Evolutionary conservation across 768 basidiomycete genomes (phyloP), one percentile per base, ranked within the genome.

Genomic region (Pulveroboletus sp.): DNA sequence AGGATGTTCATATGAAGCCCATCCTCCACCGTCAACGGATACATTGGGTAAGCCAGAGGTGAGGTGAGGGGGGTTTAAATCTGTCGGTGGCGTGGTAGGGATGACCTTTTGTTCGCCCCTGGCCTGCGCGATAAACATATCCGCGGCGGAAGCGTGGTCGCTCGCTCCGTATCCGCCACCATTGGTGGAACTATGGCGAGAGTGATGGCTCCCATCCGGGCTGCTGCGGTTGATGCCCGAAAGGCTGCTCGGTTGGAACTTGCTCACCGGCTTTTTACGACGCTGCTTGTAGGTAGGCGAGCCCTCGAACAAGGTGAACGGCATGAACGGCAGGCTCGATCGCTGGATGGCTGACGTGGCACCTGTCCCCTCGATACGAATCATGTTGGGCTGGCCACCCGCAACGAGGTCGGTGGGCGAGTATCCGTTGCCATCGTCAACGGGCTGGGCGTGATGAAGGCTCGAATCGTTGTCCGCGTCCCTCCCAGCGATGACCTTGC

Each of bases 221-320:
- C 51, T 53, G 58, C 55, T 63, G 47, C 53, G 60, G 47, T 40
- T 59, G 59, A 68, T 55, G 3, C 59, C 65, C 37, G 66, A 55
- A 43, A 62, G 61, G 32, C 60, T 65, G 36, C 54, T 55, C 47
- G 59, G 45, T 39, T 56, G 57, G 47, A 58, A 53, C 51, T 63
- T 65, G 19, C 78, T 80, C 27, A 70, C 65, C 29, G 76, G 75
- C 65, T 88, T 90, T 74, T 90, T 90, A 55, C 87, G 79, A 23
- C 94, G 78, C 61, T 89, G 86, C 70, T 97, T 97, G 75, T 97
- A 97, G 4, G 82, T 80, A 5, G 91, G 86, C 52, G 81, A 85
- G 13, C 92, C 92, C 64, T 90, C 87, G 44, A 91, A 85, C 39
- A 91, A 71, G n/a, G 85, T 80, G 62, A 87, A 78, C 23, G 75